phyloP scores from a whole-genome alignment of 1,139 yeast genomes.

The Yamadazyma jaroonii region DNA sequence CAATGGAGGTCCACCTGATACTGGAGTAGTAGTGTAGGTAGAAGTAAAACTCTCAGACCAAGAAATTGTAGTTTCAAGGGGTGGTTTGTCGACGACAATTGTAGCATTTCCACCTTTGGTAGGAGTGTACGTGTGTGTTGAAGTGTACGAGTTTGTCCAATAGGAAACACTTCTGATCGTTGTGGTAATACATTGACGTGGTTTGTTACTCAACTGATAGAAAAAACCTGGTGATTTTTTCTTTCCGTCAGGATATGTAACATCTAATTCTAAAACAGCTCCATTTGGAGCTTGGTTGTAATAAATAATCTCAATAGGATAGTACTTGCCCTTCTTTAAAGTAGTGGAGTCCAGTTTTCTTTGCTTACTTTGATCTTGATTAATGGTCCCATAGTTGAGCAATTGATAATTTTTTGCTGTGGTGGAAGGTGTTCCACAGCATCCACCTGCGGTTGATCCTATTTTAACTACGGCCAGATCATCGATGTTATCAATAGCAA shows the following conservation, averaged over 20 bases:
- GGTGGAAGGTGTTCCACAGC: too few species aligned
- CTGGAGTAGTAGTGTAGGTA: conserved; percentile 1
- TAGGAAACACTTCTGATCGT: background rate
- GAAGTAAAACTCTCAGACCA: too few species aligned
- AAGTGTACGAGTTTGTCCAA: background rate
- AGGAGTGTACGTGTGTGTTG: too few species aligned
- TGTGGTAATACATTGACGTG: background rate
- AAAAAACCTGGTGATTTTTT: background rate
- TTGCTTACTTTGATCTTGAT: background rate
- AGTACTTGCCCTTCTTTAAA: background rate
- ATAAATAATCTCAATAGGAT: conserved; percentile 1
- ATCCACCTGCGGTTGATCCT: too few species aligned
- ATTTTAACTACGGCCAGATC: too few species aligned
- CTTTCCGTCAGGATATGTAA: background rate
- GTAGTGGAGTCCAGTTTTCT: background rate
- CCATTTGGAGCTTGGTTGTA: conserved; percentile 2
- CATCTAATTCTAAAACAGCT: background rate
- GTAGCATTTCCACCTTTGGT: too few species aligned
- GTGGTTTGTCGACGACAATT: too few species aligned
- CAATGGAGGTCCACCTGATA: background rate
- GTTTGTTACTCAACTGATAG: too few species aligned
- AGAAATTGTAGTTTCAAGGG: too few species aligned
- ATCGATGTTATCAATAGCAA: too few species aligned
- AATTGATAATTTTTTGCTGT: background rate
- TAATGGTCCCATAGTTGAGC: background rate